Base-by-base conservation (phyloP, 2,329 filamentous ascomycete species). In the Trichoderma sp. region DNA sequence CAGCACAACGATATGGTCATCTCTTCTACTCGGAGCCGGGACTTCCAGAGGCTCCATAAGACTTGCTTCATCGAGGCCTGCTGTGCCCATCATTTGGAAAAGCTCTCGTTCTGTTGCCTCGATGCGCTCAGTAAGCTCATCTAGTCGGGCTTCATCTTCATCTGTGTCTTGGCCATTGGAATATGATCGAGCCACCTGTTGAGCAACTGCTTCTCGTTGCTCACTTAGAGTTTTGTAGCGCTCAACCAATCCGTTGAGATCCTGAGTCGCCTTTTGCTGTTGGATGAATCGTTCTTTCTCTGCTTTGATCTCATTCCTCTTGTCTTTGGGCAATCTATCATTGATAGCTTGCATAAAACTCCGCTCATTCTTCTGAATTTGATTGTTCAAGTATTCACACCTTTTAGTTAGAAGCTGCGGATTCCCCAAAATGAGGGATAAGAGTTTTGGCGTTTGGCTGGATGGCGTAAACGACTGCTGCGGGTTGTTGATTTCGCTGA, bases 101-200 rank as follows among this genome's bases (percentile, higher is more conserved):
- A 89, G 78, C 1, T 75, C 75, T 26, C 80, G 77, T 73, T 87
- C 86, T 72, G 82, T 82, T 47, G 79, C 76, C 71, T 84, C 82
- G 15, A 88, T 79, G 67, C 82, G 76, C 63, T 81, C 81, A 12
- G 83, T 82, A 47, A 89, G 76, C 43, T 84, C 81, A 71, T 88
- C 86, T 9, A 89, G 78, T 53, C 80, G 82, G 39, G 78, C 76
- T 74, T 89, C 87, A 26, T 87, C 85, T 11, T 85, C 84, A 3
- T 85, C 83, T 1, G 85, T 88, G 62, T 88, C 84, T 15, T 85
- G 76, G 28, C 84, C 84, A 11, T 86, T 82, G 15, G 82, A 83
- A 73, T 88, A 90, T 0, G 85, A 85, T 71, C 85, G 80, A 3
- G 82, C 82, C 63, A 89, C 84, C 65, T 82, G 80, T 61, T 83